Base-by-base conservation (phyloP, 345 rosid species). In the Dipteronia dyeriana region DNA sequence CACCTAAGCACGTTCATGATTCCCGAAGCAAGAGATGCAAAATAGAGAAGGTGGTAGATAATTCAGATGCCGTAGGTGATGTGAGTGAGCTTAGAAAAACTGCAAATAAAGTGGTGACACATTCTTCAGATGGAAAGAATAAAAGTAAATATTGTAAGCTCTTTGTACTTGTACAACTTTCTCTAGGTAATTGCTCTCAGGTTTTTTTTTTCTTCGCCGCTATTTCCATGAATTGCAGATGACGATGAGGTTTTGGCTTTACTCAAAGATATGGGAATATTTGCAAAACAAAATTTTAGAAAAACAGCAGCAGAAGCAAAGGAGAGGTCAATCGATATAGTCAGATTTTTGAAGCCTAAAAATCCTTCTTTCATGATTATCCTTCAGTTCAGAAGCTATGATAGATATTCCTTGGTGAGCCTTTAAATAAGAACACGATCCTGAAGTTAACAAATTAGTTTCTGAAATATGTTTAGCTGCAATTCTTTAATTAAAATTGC, bases 281-380 rank as follows among this genome's bases (percentile, higher is more conserved):
- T 54, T 84, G 39, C 59, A 64, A 75, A 34, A 64, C 69, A 16
- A 70, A 71, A 59, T 23, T 64, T 38, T 2, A 43, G 20, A 16
- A 3, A 5, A 17, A 73, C 39, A 19, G 66, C 82, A 0, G 47
- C 82, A 3, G 81, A 68, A 71, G 63, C 71, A 45, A 79, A 41
- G 11, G 81, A 70, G 17, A 83, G 85, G 72, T 85, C 81, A 25
- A 69, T 84, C 23, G 59, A 66, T 61, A 79, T 88, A 53, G 83
- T 76, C 29, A 77, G 75, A 78, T 74, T 29, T 71, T 79, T 70
- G 61, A 79, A 80, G 78, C 88, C 87, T 5, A 49, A 26, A 25
- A 83, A 79, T 73, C 89, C 90, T 23, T 82, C 75, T 41, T 86
- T 84, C 82, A 71, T 78, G 83, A 76, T 81, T 34, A 74, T 80